These are phyloP conservation scores for Ceratocystis variospora DNA, from an alignment of 2,329 filamentous ascomycete genomes.

Conservation along the genomic window DNA sequence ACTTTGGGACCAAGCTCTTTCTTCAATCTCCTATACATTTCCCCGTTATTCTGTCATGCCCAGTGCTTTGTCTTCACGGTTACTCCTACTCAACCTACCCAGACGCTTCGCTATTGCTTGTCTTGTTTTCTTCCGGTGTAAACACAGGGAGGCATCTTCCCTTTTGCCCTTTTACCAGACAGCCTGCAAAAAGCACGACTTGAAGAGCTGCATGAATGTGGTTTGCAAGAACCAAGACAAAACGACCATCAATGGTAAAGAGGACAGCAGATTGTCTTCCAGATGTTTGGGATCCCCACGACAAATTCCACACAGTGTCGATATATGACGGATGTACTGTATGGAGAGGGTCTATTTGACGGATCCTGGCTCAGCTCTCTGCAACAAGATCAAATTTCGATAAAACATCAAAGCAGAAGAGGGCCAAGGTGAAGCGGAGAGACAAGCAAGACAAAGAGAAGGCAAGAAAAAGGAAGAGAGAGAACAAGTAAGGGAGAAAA, in stretches of 20 bases:
- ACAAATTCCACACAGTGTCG: not conserved
- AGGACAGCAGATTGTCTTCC: not conserved
- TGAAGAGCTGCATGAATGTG: not conserved
- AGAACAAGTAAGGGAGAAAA: not conserved
- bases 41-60: not conserved
- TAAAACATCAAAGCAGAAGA: slow-evolving; percentile 9
- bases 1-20: slow-evolving; percentile 1
- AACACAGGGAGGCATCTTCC: too few species aligned
- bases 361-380: slow-evolving; percentile 7
- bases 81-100: not conserved
- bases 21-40: not conserved
- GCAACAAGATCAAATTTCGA: slow-evolving; percentile 6
- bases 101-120: not conserved
- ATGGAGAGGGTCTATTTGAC: not conserved
- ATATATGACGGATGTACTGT: not conserved
- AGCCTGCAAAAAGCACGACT: not conserved
- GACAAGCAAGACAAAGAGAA: not conserved
- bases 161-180: too few species aligned
- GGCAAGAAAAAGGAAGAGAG: not conserved
- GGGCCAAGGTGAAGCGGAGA: not conserved
- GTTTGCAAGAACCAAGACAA: not conserved
- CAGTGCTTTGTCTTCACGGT: not conserved
- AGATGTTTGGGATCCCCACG: not conserved
- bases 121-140: too few species aligned
- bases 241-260: not conserved